Conservation (phyloP, 129 eudicot species). For the Escallonia rubra region DNA sequence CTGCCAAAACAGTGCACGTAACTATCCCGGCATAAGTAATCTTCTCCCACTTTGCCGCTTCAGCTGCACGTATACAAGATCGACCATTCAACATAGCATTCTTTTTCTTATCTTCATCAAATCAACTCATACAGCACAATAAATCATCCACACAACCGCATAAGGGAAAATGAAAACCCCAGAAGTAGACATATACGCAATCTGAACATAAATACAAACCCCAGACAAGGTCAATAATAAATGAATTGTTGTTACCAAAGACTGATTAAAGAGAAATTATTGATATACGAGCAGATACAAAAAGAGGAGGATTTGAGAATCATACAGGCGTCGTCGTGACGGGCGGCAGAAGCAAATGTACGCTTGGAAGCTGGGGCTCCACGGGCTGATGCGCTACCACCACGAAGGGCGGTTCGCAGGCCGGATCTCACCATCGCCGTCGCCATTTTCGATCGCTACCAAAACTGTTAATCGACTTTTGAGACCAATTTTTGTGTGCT, state of each 20-base stretch:
- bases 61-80: constrained; percentile 39
- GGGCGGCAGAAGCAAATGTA: constrained; percentile 48
- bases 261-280: background rate
- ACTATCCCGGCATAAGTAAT: constrained; percentile 61
- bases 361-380: constrained; percentile 37
- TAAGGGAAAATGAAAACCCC: background rate
- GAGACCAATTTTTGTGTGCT: too few species aligned
- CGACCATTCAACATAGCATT: background rate
- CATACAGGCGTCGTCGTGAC: constrained; percentile 72
- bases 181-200: background rate
- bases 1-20: constrained; percentile 51
- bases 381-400: constrained; percentile 29
- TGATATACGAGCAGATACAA: constrained; percentile 3
- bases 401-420: constrained; percentile 62
- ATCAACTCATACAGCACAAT: background rate
- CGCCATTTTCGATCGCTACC: constrained; percentile 39
- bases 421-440: constrained; percentile 72
- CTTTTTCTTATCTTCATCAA: background rate
- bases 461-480: too few species aligned
- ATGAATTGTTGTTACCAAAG: background rate
- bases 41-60: constrained; percentile 90
- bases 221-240: background rate
- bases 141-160: background rate
- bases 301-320: background rate
- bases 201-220: too few species aligned